Evolutionary conservation across 345 rosid genomes (phyloP).

Genomic region (Acer yangbiense): DNA sequence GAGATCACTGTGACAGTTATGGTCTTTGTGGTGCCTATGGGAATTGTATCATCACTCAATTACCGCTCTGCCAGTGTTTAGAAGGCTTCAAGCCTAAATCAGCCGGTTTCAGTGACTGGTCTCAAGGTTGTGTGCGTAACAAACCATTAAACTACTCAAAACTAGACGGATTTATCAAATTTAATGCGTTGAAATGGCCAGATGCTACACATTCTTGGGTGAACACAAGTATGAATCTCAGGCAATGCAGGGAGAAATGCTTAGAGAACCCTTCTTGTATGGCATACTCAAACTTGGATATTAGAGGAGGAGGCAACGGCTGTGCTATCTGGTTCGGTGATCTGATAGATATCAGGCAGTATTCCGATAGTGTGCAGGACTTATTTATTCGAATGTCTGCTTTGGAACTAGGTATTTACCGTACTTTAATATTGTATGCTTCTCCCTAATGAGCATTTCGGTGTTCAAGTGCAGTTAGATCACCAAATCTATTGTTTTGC

Average conservation of each 20-base stretch:
- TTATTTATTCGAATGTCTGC: slow-evolving; percentile 45
- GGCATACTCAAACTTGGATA: slow-evolving; percentile 35
- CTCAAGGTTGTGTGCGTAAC: slow-evolving; percentile 31
- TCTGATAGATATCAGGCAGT: slow-evolving; percentile 39
- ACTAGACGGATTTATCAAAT: slow-evolving; percentile 35
- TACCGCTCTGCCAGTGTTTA: slow-evolving; percentile 3
- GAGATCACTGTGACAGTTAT: slow-evolving; percentile 12
- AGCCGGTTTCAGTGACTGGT: neutral
- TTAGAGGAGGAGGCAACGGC: slow-evolving; percentile 35
- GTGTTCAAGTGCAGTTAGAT: neutral
- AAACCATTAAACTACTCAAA: slow-evolving; percentile 28
- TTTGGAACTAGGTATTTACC: slow-evolving; percentile 37
- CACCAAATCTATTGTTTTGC: neutral
- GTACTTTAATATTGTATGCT: no score
- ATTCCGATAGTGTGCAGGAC: slow-evolving; percentile 34
- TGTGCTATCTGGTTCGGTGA: slow-evolving; percentile 40
- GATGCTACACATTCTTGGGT: slow-evolving; percentile 29
- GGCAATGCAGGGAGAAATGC: slow-evolving; percentile 36
- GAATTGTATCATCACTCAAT: neutral
- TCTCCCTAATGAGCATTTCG: no score
- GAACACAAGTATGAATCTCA: slow-evolving; percentile 16
- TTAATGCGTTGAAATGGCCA: slow-evolving; percentile 35
- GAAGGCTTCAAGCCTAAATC: slow-evolving; percentile 19
- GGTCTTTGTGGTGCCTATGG: slow-evolving; percentile 8
- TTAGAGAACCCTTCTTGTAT: slow-evolving; percentile 40